Percentiles rank a stretch among this genome's conserved stretches.
Evolutionary conservation across 768 basidiomycete species (phyloP).

Genomic region (Strobilomyces confusus): DNA sequence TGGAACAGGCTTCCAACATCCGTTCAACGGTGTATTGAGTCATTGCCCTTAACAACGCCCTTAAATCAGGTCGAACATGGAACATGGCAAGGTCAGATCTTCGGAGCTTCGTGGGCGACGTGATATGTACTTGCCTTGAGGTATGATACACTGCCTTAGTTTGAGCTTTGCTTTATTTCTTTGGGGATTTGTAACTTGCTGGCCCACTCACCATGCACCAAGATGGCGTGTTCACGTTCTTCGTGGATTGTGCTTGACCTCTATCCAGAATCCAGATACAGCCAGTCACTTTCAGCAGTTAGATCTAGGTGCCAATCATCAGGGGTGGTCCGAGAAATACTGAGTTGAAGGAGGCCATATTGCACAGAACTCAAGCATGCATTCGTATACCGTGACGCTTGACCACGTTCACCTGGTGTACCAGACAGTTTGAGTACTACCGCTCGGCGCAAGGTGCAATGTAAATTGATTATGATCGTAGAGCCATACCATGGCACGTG

Average conservation of each 20-base stretch:
- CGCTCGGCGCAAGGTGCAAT: too few species aligned
- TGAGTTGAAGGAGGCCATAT: background rate
- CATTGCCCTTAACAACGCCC: background rate
- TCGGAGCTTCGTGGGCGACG: background rate
- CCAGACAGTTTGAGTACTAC: too few species aligned
- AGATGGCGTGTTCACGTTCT: background rate
- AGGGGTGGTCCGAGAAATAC: background rate
- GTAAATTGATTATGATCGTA: background rate
- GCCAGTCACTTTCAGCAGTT: background rate
- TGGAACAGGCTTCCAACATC: background rate
- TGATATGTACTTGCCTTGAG: background rate
- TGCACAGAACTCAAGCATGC: too few species aligned
- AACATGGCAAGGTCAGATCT: background rate
- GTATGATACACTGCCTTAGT: slow-evolving; percentile 12
- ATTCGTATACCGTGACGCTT: too few species aligned
- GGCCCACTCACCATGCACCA: background rate
- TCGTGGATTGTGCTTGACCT: background rate
- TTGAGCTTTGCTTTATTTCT: slow-evolving; percentile 6
- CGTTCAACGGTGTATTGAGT: background rate
- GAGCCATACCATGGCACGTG: background rate
- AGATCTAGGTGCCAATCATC: too few species aligned
- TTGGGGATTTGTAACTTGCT: background rate
- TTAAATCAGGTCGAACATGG: background rate
- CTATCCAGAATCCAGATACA: background rate
- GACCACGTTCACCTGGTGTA: too few species aligned